Evolutionary conservation across 2,329 filamentous ascomycete species (phyloP).

Genomic region (Metarhizium sp.): DNA sequence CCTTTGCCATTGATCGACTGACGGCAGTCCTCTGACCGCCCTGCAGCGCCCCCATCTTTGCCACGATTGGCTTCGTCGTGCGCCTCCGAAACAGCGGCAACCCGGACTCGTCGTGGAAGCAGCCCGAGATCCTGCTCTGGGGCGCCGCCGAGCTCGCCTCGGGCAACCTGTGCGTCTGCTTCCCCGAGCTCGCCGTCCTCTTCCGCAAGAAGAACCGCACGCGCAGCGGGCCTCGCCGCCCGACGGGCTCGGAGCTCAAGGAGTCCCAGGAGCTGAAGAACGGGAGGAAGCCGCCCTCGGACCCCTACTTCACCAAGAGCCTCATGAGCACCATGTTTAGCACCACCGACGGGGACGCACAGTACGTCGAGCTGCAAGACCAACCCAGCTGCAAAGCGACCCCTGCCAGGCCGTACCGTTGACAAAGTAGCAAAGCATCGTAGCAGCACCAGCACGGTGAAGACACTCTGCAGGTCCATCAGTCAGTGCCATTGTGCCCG

Average conservation of each 20-base stretch:
- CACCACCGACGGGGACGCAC: background rate
- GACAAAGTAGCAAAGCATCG: no score
- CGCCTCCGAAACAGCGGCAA: constrained; percentile 6
- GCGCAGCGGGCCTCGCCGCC: background rate
- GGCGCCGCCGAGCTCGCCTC: constrained; percentile 5
- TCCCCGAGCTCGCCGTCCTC: constrained; percentile 6
- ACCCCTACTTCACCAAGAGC: constrained; percentile 4
- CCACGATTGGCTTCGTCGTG: constrained; percentile 6
- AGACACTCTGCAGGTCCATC: no score
- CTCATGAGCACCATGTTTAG: constrained; percentile 27
- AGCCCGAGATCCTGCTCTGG: constrained; percentile 7
- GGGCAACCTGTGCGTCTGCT: constrained; percentile 6
- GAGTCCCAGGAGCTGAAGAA: background rate
- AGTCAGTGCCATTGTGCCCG: no score
- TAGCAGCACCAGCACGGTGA: no score
- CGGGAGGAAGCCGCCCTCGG: background rate
- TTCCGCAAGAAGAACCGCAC: constrained; percentile 4
- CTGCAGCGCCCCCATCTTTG: constrained; percentile 4
- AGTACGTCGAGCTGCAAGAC: background rate
- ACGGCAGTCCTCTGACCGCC: background rate
- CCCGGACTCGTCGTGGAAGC: constrained; percentile 5
- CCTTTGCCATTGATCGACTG: no score
- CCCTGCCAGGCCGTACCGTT: background rate
- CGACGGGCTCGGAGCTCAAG: background rate
- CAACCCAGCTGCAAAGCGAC: background rate